Percentiles rank a stretch among this genome's conserved stretches.
phyloP scores from a whole-genome alignment of 192 early-diverging fungal species.

The Coemansia pectinata region DNA sequence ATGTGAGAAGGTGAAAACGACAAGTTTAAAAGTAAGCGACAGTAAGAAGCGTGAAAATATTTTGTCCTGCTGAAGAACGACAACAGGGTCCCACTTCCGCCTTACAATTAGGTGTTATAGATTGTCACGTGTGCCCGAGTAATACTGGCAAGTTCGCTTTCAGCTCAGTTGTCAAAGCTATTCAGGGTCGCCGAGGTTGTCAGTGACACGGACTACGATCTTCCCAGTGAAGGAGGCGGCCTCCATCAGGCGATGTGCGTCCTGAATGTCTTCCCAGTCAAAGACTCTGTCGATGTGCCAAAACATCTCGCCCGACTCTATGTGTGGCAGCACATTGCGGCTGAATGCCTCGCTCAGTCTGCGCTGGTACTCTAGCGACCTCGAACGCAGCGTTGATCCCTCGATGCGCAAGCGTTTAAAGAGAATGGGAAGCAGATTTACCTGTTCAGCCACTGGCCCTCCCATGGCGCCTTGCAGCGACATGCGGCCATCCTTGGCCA shows the following conservation, averaged over 20 bases:
- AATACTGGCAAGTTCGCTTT: neutral
- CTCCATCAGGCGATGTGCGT: conserved; percentile 70
- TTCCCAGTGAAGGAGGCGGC: conserved; percentile 66
- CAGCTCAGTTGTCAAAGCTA: neutral
- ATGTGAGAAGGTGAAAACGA: neutral
- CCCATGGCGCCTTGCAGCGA: conserved; percentile 70
- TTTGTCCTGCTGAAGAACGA: neutral
- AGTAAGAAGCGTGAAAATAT: neutral
- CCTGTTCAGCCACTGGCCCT: conserved; percentile 38
- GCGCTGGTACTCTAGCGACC: conserved; percentile 65
- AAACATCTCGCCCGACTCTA: conserved; percentile 54
- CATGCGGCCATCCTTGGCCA: conserved; percentile 75
- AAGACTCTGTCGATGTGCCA: conserved; percentile 63
- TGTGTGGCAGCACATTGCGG: conserved; percentile 56
- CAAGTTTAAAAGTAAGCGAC: conserved; percentile 7
- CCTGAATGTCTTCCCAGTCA: conserved; percentile 66
- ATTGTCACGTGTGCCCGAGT: neutral
- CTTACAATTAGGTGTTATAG: neutral
- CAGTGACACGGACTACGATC: conserved; percentile 53
- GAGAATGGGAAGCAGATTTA: conserved; percentile 53
- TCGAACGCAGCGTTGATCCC: conserved; percentile 69
- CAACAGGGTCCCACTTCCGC: neutral
- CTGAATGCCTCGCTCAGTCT: conserved; percentile 57
- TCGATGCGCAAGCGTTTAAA: conserved; percentile 67
- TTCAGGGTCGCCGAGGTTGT: neutral